Conservation (phyloP, 2,329 filamentous ascomycete species). For the Amylocarpus encephaloides region DNA sequence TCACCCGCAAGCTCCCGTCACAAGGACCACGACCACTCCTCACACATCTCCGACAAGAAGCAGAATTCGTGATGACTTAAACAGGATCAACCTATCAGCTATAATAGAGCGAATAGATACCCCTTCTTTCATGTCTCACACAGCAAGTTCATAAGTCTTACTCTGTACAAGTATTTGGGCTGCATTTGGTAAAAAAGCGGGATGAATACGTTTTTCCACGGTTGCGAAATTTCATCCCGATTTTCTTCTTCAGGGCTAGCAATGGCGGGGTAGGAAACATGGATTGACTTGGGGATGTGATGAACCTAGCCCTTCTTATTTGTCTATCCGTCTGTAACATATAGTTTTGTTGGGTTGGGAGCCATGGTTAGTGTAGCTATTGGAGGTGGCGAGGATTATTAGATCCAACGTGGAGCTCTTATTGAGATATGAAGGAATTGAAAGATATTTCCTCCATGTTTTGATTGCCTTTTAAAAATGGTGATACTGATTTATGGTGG, state of each 20-base stretch:
- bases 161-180: constrained; percentile 29
- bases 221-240: constrained; percentile 11
- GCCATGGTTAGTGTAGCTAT: not conserved
- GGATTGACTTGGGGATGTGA: not conserved
- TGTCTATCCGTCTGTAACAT: not conserved
- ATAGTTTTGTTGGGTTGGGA: not conserved
- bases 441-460: not conserved
- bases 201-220: constrained; percentile 16
- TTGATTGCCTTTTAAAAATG: not conserved
- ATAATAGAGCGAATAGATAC: constrained; percentile 12
- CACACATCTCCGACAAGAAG: constrained; percentile 20
- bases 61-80: constrained; percentile 16
- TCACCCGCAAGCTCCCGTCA: constrained; percentile 20
- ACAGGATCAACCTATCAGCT: constrained; percentile 4
- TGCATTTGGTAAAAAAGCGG: constrained; percentile 29
- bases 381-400: too few relatives aligned
- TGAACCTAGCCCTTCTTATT: not conserved
- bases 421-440: too few relatives aligned
- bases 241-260: constrained; percentile 15
- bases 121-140: constrained; percentile 8
- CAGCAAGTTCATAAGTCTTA: constrained; percentile 1
- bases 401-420: too few relatives aligned
- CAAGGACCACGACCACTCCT: constrained; percentile 20
- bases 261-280: not conserved
- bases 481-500: too few relatives aligned